Percentiles rank a stretch among this genome's conserved stretches.
These are phyloP conservation scores for Lophium mytilinum DNA, from an alignment of 495 filamentous ascomycete species.

Conservation along the genomic window DNA sequence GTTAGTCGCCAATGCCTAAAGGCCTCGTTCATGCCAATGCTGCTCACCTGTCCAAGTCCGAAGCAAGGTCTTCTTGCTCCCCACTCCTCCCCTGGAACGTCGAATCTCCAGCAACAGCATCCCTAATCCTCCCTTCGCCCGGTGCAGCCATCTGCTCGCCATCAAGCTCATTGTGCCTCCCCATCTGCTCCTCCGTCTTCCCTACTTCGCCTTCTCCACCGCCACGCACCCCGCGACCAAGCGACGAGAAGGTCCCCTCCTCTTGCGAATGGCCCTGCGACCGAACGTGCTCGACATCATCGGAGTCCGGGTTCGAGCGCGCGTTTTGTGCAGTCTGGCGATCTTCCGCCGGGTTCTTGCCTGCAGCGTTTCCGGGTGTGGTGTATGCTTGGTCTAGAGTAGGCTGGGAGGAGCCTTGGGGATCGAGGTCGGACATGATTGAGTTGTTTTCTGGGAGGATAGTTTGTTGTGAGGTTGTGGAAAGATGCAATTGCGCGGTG, in stretches of 20 bases:
- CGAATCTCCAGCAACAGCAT: conserved; percentile 23
- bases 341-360: conserved; percentile 30
- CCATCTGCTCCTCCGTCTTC: conserved; percentile 29
- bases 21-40: background rate
- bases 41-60: conserved; percentile 33
- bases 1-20: background rate
- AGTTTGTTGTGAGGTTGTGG: no score
- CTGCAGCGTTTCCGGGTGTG: conserved; percentile 32
- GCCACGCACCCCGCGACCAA: conserved; percentile 32
- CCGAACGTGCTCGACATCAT: conserved; percentile 25
- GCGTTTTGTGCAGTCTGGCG: conserved; percentile 18
- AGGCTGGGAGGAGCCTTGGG: conserved; percentile 31
- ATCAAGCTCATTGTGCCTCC: conserved; percentile 32
- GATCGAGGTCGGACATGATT: conserved; percentile 18
- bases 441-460: background rate
- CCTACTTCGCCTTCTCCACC: conserved; percentile 31
- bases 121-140: conserved; percentile 33
- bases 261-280: conserved; percentile 17
- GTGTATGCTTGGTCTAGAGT: conserved; percentile 29
- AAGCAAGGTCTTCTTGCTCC: conserved; percentile 26
- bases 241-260: conserved; percentile 15
- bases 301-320: background rate
- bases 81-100: conserved; percentile 16
- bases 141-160: conserved; percentile 33
- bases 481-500: no score